These are phyloP conservation scores for Xylaria hypoxylon DNA, from an alignment of 2,329 filamentous ascomycete species.

Conservation along the genomic window DNA sequence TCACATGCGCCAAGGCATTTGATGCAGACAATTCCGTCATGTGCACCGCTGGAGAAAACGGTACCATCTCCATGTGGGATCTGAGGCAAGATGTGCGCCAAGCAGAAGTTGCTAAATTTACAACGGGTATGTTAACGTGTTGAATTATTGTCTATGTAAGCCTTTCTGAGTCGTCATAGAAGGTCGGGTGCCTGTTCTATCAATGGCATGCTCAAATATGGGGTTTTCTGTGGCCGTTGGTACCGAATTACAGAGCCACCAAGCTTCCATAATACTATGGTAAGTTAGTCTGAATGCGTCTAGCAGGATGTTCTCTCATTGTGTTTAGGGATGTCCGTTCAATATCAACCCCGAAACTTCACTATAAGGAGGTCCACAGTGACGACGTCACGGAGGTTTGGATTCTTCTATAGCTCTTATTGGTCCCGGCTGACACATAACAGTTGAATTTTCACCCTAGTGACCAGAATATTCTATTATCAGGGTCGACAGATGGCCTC, in stretches of 20 bases:
- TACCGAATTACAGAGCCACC: conserved; percentile 75
- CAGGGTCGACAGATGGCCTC: conserved; percentile 82
- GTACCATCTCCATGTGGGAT: conserved; percentile 75
- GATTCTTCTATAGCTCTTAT: conserved; percentile 39
- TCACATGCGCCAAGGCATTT: conserved; percentile 71
- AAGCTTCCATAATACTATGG: conserved; percentile 72
- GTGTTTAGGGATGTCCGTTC: conserved; percentile 67
- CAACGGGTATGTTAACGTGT: conserved; percentile 56
- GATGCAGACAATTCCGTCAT: conserved; percentile 65
- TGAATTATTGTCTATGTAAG: conserved; percentile 4
- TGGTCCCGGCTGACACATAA: conserved; percentile 42
- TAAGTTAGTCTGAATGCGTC: conserved; percentile 48
- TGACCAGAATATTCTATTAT: conserved; percentile 72
- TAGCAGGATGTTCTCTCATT: conserved; percentile 28
- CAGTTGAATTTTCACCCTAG: conserved; percentile 72
- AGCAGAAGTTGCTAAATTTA: conserved; percentile 57
- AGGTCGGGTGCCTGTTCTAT: conserved; percentile 66
- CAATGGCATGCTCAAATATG: conserved; percentile 70
- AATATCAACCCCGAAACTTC: conserved; percentile 58
- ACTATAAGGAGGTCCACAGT: conserved; percentile 74
- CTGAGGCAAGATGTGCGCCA: conserved; percentile 59
- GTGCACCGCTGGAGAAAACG: conserved; percentile 78
- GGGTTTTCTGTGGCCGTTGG: conserved; percentile 75
- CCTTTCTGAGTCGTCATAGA: conserved; percentile 51
- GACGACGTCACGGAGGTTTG: conserved; percentile 73